Base-by-base conservation (phyloP, 2,329 filamentous ascomycete genomes). In the Sporothrix protearum region DNA sequence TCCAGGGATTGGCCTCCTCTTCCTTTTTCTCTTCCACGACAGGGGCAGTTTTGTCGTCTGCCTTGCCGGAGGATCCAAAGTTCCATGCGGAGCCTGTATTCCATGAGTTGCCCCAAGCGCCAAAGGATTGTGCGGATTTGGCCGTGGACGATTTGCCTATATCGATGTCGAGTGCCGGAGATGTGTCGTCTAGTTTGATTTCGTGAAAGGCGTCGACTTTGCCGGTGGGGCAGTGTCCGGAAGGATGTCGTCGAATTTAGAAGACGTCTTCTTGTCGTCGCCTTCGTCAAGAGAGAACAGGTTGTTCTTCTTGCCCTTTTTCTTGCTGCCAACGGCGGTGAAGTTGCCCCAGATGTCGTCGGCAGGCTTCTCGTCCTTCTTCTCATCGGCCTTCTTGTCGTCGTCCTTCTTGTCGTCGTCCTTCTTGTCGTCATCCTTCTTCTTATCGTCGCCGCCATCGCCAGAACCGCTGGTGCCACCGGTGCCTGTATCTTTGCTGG, bases 131-230 rank as follows among this genome's bases (percentile, higher is more conserved):
- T 33, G 77, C 73, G 51, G 79, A 77, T 74, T 86, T 86, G 14
- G 77, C 77, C 49, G 79, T 80, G 0, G 68, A 63, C 12, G 45
- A 36, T n/a, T 49, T 49, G n/a, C 71, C 68, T 42, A 72, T 78
- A 67, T 85, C 85, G 75, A 89, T 85, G 73, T 83, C 85, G 16
- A 88, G 45, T 2, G 64, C 25, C 1, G 88, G 86, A n/a, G 82
- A 33, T 12, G 80, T 77, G 71, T 90, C 88, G 74, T 89, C 86
- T 33, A 93, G 80, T 76, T 88, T 91, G 75, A 93, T 88, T 36
- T 92, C 89, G 59, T 91, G 85, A 75, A 92, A 92, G n/a, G 84
- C 80, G 71, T 86, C 85, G 57, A 84, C 80, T 64, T 83, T 84
- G 28, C 77, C 76, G 2, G 78, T 73, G 14, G 72, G 55, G 49